Percentiles rank a stretch among this genome's conserved stretches.
Evolutionary conservation across 805 yeast genomes (phyloP).

Genomic region (Kodamaea jinghongensis): DNA sequence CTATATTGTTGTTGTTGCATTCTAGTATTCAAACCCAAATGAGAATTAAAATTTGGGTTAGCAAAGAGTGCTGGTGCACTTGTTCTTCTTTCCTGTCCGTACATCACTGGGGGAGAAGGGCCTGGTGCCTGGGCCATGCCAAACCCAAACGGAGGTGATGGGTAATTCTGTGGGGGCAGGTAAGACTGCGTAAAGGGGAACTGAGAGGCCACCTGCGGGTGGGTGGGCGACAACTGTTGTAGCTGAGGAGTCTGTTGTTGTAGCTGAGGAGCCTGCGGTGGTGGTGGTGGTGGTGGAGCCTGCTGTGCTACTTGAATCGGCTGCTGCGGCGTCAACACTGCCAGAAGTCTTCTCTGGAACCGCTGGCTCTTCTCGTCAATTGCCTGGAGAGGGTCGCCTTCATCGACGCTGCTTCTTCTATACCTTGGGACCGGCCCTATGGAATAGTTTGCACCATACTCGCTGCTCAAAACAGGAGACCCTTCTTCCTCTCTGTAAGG

Average conservation of each 20-base stretch:
- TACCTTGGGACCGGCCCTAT: conserved; percentile 8
- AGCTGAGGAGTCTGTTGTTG: background rate
- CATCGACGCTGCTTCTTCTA: conserved; percentile 7
- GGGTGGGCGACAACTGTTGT: background rate
- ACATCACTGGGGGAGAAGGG: background rate
- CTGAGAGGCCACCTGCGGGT: conserved; percentile 1
- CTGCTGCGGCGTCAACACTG: background rate
- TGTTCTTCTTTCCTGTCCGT: conserved; percentile 1
- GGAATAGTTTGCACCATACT: no score
- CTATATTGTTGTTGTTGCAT: conserved; percentile 3
- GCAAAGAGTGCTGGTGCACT: conserved; percentile 5
- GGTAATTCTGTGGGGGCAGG: background rate
- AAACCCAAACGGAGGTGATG: background rate
- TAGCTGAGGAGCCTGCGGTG: background rate
- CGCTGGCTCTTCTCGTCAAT: conserved; percentile 3
- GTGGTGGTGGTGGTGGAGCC: background rate
- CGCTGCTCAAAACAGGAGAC: no score
- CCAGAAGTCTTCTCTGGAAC: no score
- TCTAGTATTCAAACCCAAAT: background rate
- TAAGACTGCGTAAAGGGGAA: conserved; percentile 3
- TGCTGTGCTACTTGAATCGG: background rate
- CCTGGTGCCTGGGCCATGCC: background rate
- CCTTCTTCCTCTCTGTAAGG: conserved; percentile 21
- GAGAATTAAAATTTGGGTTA: background rate
- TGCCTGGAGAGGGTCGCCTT: conserved; percentile 7